These are phyloP conservation scores for Ogataea pilisensis DNA, from an alignment of 805 yeast genomes.

Conservation along the genomic window DNA sequence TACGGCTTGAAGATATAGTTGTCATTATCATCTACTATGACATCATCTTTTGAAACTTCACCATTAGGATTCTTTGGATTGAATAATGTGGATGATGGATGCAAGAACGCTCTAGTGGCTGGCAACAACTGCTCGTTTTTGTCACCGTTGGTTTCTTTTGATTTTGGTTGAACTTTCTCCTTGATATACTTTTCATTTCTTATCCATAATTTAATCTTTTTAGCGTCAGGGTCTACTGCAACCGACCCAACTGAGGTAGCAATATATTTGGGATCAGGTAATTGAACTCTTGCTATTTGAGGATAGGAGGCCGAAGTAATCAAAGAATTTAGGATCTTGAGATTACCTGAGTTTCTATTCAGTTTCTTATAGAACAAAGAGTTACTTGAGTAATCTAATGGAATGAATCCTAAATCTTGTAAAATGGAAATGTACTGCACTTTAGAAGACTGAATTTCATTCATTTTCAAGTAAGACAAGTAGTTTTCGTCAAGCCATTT, in stretches of 20 bases:
- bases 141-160: background rate
- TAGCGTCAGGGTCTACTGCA: conserved; percentile 81
- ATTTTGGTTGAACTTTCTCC: conserved; percentile 8
- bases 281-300: conserved; percentile 71
- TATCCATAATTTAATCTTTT: conserved; percentile 66
- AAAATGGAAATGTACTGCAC: conserved; percentile 67
- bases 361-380: conserved; percentile 24
- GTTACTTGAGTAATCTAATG: conserved; percentile 40
- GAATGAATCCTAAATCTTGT: conserved; percentile 74
- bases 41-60: conserved; percentile 14
- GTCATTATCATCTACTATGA: conserved; percentile 26
- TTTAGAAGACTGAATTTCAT: conserved; percentile 68
- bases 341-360: conserved; percentile 50
- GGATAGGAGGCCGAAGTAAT: conserved; percentile 83
- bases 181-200: conserved; percentile 52
- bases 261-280: conserved; percentile 75
- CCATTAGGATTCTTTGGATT: conserved; percentile 27
- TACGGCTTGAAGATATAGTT: conserved; percentile 40
- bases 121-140: conserved; percentile 35
- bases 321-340: conserved; percentile 56
- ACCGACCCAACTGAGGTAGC: conserved; percentile 74
- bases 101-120: conserved; percentile 71
- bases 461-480: conserved; percentile 59
- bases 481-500: conserved; percentile 52
- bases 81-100: conserved; percentile 80